Conservation (phyloP, 352 stramenopile species). For the Pythium phragmitis region DNA sequence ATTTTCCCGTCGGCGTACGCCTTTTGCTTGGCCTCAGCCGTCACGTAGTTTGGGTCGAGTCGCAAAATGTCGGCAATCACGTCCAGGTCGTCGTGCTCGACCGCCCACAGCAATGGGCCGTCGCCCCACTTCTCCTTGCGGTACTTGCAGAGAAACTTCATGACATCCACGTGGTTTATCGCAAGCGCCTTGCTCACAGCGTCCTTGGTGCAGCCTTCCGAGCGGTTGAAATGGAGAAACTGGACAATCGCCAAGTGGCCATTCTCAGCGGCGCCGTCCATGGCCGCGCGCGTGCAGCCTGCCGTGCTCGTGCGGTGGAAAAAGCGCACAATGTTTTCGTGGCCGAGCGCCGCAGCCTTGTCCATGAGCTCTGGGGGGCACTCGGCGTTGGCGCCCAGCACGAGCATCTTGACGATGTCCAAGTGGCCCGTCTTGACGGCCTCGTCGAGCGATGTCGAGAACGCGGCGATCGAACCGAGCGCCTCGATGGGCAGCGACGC, state of each 20-base stretch:
- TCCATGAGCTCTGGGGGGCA: slow-evolving; percentile 37
- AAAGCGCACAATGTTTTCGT: slow-evolving; percentile 40
- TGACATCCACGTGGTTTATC: slow-evolving; percentile 32
- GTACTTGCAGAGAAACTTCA: slow-evolving; percentile 51
- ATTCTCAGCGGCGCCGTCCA: slow-evolving; percentile 39
- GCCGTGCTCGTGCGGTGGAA: slow-evolving; percentile 33
- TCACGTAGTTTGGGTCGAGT: slow-evolving; percentile 32
- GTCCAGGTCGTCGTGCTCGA: slow-evolving; percentile 35
- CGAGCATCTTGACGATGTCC: slow-evolving; percentile 40
- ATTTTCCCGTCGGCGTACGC: slow-evolving; percentile 40
- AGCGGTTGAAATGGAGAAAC: slow-evolving; percentile 47
- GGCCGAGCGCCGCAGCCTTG: slow-evolving; percentile 30
- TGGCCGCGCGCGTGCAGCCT: slow-evolving; percentile 40
- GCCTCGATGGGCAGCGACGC: slow-evolving; percentile 44
- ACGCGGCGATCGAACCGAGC: slow-evolving; percentile 43
- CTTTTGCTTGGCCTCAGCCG: slow-evolving; percentile 44
- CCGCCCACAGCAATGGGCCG: slow-evolving; percentile 36
- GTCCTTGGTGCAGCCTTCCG: slow-evolving; percentile 42
- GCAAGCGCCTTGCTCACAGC: slow-evolving; percentile 39
- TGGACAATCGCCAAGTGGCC: slow-evolving; percentile 45
- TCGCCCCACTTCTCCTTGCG: slow-evolving; percentile 46
- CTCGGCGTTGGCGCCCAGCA: slow-evolving; percentile 28
- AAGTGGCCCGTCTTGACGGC: slow-evolving; percentile 30
- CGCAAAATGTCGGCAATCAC: slow-evolving; percentile 35
- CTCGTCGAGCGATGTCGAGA: slow-evolving; percentile 38